These are phyloP conservation scores for Ascoidea asiatica DNA, from an alignment of 805 yeast species.

Conservation along the genomic window DNA sequence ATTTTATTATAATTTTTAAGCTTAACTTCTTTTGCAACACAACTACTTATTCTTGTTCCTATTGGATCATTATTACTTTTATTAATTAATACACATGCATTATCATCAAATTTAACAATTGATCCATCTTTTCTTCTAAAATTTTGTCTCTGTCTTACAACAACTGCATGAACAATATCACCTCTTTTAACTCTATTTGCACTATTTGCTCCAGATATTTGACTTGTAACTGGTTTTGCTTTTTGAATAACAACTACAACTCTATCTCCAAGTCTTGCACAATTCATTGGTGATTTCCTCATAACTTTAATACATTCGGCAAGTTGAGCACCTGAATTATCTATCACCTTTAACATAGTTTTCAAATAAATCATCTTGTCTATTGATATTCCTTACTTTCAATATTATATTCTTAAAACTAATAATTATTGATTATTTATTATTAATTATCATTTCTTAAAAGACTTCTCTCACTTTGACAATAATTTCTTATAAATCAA, in stretches of 20 bases:
- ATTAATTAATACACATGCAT: conserved; percentile 91
- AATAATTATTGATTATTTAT: too few species aligned
- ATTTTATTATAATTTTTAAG: conserved; percentile 76
- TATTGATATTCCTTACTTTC: too few species aligned
- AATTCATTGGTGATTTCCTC: conserved; percentile 73
- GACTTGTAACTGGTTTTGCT: conserved; percentile 65
- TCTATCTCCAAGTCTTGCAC: conserved; percentile 81
- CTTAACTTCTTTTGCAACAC: conserved; percentile 82
- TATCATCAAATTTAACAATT: conserved; percentile 79
- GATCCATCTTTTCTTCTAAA: conserved; percentile 78
- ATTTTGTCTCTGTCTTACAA: conserved; percentile 82
- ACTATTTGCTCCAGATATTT: conserved; percentile 59
- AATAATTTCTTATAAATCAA: too few species aligned
- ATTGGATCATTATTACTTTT: conserved; percentile 82
- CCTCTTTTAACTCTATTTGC: conserved; percentile 83
- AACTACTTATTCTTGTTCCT: conserved; percentile 84
- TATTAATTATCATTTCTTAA: too few species aligned
- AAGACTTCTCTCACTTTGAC: too few species aligned
- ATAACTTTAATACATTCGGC: conserved; percentile 95
- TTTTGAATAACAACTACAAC: conserved; percentile 90
- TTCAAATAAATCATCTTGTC: conserved; percentile 78
- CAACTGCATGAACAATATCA: conserved; percentile 90
- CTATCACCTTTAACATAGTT: conserved; percentile 79
- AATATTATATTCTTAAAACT: too few species aligned
- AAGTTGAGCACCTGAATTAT: conserved; percentile 88